phyloP scores from a whole-genome alignment of 2,329 filamentous ascomycete genomes.

The Aspergillus ibericus region DNA sequence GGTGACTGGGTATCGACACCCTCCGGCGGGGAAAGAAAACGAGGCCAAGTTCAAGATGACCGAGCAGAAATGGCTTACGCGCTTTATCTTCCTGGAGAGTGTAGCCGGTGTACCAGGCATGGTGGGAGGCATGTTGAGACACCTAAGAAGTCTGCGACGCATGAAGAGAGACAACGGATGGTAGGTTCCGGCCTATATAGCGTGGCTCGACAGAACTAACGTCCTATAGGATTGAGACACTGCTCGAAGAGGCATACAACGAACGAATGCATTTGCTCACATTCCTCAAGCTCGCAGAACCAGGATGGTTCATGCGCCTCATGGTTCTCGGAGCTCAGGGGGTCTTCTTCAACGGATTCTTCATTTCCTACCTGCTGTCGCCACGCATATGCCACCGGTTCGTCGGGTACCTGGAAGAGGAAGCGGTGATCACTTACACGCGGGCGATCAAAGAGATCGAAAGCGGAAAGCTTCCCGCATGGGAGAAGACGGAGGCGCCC shows the following conservation, averaged over 20 bases:
- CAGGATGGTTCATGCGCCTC: slow-evolving; percentile 84
- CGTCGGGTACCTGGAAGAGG: slow-evolving; percentile 95
- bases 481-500: slow-evolving; percentile 75
- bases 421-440: slow-evolving; percentile 94
- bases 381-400: slow-evolving; percentile 91
- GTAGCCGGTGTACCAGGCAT: slow-evolving; percentile 95
- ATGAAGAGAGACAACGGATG: slow-evolving; percentile 94
- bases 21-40: slow-evolving; percentile 50
- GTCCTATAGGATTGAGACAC: slow-evolving; percentile 72
- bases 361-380: slow-evolving; percentile 81
- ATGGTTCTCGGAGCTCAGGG: slow-evolving; percentile 92
- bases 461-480: slow-evolving; percentile 76
- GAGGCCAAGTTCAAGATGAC: slow-evolving; percentile 66
- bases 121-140: slow-evolving; percentile 92
- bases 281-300: slow-evolving; percentile 87
- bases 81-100: slow-evolving; percentile 91
- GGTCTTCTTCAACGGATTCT: slow-evolving; percentile 94
- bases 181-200: slow-evolving; percentile 37
- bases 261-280: slow-evolving; percentile 91
- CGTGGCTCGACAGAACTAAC: not conserved
- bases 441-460: slow-evolving; percentile 86
- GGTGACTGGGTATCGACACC: slow-evolving; percentile 77
- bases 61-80: slow-evolving; percentile 83
- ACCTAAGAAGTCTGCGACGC: slow-evolving; percentile 77
- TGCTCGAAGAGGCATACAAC: slow-evolving; percentile 88